Evolutionary conservation across 2,329 filamentous ascomycete species (phyloP).

Genomic region (Trichoderma sp.): DNA sequence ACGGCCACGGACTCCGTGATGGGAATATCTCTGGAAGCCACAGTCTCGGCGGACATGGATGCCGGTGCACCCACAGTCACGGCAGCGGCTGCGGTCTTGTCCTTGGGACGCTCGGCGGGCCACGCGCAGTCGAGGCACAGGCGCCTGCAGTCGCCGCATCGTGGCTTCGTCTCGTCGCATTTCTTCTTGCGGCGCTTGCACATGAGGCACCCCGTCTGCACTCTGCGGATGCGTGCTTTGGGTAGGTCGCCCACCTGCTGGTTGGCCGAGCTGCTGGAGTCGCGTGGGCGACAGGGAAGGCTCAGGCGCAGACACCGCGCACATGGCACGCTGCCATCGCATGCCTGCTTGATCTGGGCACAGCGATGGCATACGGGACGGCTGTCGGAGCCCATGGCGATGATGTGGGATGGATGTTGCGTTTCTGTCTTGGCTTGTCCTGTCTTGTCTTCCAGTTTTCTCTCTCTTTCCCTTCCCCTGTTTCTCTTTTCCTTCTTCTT

Average conservation of each 20-base stretch:
- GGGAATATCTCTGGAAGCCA: background rate
- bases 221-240: conserved; percentile 34
- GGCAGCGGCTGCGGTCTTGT: conserved; percentile 13
- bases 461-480: background rate
- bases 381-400: conserved; percentile 30
- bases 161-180: conserved; percentile 45
- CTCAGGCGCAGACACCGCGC: conserved; percentile 34
- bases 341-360: conserved; percentile 38
- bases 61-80: background rate
- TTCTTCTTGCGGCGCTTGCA: conserved; percentile 48
- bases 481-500: background rate
- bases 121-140: conserved; percentile 35
- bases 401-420: background rate
- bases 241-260: conserved; percentile 24
- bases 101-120: conserved; percentile 28
- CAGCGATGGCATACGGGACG: conserved; percentile 35
- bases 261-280: conserved; percentile 22
- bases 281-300: conserved; percentile 32
- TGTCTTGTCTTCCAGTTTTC: background rate
- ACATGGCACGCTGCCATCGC: conserved; percentile 34
- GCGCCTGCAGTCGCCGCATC: conserved; percentile 39
- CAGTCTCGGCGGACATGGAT: background rate
- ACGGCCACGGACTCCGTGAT: background rate
- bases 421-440: background rate
- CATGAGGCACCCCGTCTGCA: conserved; percentile 42